Base-by-base conservation (phyloP, 805 yeast species). In the Myxozyma sirexii region DNA sequence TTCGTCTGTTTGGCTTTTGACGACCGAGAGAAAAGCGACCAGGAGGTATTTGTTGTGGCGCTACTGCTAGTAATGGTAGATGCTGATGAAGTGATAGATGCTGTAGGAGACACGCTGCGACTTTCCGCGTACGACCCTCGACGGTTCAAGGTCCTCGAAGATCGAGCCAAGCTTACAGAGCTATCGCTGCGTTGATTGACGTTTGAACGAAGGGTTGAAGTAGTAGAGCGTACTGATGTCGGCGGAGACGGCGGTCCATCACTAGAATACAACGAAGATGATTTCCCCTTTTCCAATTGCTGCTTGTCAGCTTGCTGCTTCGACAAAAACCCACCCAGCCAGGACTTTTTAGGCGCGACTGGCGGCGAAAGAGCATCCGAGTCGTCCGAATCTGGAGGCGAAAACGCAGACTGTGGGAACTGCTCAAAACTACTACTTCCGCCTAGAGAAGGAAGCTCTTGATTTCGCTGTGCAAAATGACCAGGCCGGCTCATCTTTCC, bases 171-270 rank as follows among this genome's bases (percentile, higher is more conserved):
- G 17, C 55, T 27, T 33, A 42, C 50, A 23, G 39, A 56, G 45
- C 44, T 44, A 33, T 42, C 59, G 43, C 43, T 48, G 8, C 47
- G 41, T 26, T 41, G 37, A n/a, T 56, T 57, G 43, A 62, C 66
- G 24, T 61, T 61, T n/a, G 51, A 54, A 17, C 65, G 57, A 26
- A 61, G 17, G 3, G 66, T 62, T 8, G 66, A 52, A 17, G 66
- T 38, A 4, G 61, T 42, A n/a, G 65, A 61, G 38, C 47, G 19
- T n/a, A 62, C 33, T 13, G 66, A 62, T 8, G 66, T 56, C 12
- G 66, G 66, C 35, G 66, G 66, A 7, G 66, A 62, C n/a, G 65
- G 66, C 7, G 66, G 66, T 2, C 61, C 53, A 24, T 51, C 57
- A 23, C 45, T 23, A 37, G 31, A 12, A 24, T 23, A 41, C 13